Conservation (phyloP, 331 rosid genomes). For the Quercus tomentella region DNA sequence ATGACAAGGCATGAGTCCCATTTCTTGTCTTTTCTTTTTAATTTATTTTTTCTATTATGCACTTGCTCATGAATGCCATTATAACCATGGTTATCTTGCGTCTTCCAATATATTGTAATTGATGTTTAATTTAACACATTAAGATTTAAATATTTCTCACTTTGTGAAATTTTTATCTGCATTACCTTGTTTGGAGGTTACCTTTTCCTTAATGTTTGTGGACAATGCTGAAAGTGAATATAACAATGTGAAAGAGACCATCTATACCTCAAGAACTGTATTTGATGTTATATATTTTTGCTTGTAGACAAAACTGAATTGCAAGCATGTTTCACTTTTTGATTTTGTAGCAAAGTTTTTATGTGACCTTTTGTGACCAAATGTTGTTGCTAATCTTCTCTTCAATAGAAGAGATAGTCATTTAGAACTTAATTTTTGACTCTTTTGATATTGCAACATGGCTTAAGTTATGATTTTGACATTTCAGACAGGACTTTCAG, state of each 20-base stretch:
- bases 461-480: slow-evolving; percentile 20
- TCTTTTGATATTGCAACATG: neutral
- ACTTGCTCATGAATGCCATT: neutral
- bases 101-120: neutral
- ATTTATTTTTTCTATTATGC: neutral
- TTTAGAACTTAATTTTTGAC: neutral
- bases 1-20: neutral
- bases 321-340: neutral
- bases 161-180: neutral
- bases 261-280: neutral
- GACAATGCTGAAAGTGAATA: neutral
- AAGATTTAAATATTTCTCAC: neutral
- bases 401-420: neutral
- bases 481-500: slow-evolving; percentile 89
- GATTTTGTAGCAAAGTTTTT: neutral
- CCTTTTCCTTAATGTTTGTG: neutral
- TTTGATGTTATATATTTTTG: neutral
- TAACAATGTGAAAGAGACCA: neutral
- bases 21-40: neutral
- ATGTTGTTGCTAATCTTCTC: neutral
- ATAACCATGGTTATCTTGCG: neutral
- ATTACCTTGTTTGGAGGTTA: neutral
- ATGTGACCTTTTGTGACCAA: neutral
- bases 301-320: neutral
- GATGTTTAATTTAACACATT: neutral